Percentiles rank a stretch among this genome's conserved stretches.
Conservation (phyloP, 345 rosid genomes). For the Eucalyptus cloeziana region DNA sequence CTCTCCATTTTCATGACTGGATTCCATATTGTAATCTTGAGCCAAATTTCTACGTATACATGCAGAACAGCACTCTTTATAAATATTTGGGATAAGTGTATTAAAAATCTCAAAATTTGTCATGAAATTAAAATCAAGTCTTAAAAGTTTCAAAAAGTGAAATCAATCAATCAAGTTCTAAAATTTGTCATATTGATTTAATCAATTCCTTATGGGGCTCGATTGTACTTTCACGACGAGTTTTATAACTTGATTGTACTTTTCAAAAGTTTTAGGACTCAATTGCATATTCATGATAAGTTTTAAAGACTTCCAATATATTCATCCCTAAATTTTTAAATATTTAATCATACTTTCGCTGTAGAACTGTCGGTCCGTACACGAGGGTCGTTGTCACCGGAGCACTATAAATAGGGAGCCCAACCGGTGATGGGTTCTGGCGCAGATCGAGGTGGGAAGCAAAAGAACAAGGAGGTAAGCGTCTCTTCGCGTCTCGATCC, state of each 20-base stretch:
- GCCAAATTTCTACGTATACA: rapidly evolving
- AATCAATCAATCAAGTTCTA: too few species aligned
- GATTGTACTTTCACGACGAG: rapidly evolving
- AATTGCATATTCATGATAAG: rapidly evolving
- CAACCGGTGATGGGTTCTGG: not conserved
- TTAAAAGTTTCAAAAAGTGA: too few species aligned
- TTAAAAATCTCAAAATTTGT: too few species aligned
- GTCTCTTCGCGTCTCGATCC: not conserved
- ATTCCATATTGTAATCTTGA: not conserved
- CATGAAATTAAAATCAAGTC: too few species aligned
- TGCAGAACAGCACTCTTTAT: not conserved
- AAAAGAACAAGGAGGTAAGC: not conserved
- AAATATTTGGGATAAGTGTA: not conserved
- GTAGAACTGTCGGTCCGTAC: not conserved
- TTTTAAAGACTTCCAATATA: too few species aligned
- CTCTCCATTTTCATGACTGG: not conserved
- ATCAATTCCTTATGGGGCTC: rapidly evolving
- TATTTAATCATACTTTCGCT: not conserved
- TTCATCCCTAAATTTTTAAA: not conserved
- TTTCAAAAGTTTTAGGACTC: too few species aligned
- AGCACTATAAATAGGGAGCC: not conserved
- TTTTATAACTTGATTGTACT: too few species aligned
- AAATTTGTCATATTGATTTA: too few species aligned
- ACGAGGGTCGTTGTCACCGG: not conserved
- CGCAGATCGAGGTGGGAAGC: not conserved